Evolutionary conservation across 495 filamentous ascomycete genomes (phyloP), one percentile per base, ranked within the genome.

Genomic region (Penicillium verhagenii): DNA sequence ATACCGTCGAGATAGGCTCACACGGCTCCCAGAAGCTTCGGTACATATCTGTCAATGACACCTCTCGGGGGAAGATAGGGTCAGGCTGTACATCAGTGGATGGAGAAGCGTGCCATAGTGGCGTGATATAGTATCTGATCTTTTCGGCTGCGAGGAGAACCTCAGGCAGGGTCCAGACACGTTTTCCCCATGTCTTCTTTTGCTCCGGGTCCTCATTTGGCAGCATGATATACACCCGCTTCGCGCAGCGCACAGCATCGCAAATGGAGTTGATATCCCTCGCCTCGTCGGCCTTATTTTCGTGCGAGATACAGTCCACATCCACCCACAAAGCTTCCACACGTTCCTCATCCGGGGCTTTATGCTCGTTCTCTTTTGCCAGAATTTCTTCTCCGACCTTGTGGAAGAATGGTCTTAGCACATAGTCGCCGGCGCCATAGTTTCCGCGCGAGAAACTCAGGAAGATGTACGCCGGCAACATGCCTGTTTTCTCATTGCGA

Each of bases 361-460:
- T 19, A 19, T 26, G 13, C 8, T 9, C 31, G 37, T 55, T 55
- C 24, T 55, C 52, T 8, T 35, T 14, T 16, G 49, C 25, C 23
- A 55, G 18, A 9, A 49, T 39, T 6, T n/a, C 26, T 24, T 49
- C 33, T 18, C 45, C 52, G 8, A 55, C 45, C 6, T 24, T 37
- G 24, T 55, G 38, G 26, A 58, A 49, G 18, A 58, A 53, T 5
- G 35, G 50, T 28, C 56, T 42, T 13, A 58, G 19, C 6, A 11
- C 19, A 24, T 58, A 50, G 5, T 45, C n/a, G 1, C 39, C 31
- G 2, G 26, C 38, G 10, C n/a, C 10, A n/a, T 43, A 58, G 11
- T 58, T 58, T 2, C 50, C 56, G 18, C 56, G 50, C 6, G 56
- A 58, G 42, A 58, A 58, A 46, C 56, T 58, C n/a, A 58, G 38